Conservation (phyloP, 768 basidiomycete genomes). For the Russula olivacea region DNA sequence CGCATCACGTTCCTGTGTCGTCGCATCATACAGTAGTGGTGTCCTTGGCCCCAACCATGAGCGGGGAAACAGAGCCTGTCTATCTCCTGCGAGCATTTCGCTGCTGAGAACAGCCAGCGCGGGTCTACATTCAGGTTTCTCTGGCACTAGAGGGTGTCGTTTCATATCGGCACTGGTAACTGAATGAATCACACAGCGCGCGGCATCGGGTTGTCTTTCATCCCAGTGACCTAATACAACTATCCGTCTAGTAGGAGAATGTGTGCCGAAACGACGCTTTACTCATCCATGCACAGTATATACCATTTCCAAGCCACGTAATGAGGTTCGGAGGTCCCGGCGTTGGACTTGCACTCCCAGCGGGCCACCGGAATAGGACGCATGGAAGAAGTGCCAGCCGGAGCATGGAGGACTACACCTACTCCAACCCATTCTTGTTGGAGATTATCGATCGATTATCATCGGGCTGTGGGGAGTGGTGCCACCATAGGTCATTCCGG, state of each 20-base stretch:
- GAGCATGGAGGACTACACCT: neutral
- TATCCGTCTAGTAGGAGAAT: neutral
- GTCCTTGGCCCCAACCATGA: neutral
- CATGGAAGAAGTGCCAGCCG: neutral
- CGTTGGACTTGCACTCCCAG: neutral
- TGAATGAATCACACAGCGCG: neutral
- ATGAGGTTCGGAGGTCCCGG: neutral
- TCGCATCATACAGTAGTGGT: neutral
- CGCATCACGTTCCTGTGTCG: neutral
- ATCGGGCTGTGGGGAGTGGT: neutral
- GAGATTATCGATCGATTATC: neutral
- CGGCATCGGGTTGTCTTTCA: neutral
- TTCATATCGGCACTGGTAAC: neutral
- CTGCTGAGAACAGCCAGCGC: neutral
- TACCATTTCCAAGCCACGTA: neutral
- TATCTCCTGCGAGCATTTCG: conserved; percentile 3
- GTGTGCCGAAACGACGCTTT: neutral
- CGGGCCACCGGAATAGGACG: neutral
- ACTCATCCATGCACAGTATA: neutral
- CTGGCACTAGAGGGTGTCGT: neutral
- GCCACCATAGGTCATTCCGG: neutral
- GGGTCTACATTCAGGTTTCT: neutral
- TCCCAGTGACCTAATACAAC: neutral
- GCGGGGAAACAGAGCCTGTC: neutral
- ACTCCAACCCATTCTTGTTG: neutral